These are phyloP conservation scores for Dryadomyces quercivorus DNA, from an alignment of 2,329 filamentous ascomycete species.

Conservation along the genomic window DNA sequence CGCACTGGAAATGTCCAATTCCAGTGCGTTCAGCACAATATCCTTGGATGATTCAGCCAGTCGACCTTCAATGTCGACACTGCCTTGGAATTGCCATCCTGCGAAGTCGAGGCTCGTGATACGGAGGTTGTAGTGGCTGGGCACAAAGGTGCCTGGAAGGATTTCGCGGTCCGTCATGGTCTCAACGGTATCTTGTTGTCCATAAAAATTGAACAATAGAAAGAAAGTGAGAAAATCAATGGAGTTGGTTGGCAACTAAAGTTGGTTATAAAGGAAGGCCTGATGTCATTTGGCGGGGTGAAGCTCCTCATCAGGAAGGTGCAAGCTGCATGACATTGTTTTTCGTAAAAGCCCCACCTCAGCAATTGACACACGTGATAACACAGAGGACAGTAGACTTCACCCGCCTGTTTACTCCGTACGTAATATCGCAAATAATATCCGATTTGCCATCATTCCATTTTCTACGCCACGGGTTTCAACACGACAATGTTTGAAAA, in stretches of 20 bases:
- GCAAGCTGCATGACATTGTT: neutral
- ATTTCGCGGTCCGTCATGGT: constrained; percentile 49
- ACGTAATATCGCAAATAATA: too few species aligned
- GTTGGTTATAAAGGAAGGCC: neutral
- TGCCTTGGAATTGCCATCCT: constrained; percentile 68
- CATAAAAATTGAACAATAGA: neutral
- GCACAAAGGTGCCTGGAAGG: constrained; percentile 57
- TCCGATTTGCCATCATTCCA: too few species aligned
- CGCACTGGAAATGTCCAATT: constrained; percentile 61
- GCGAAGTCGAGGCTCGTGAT: constrained; percentile 71
- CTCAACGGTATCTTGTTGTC: neutral
- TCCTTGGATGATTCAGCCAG: constrained; percentile 61
- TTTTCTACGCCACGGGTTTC: too few species aligned
- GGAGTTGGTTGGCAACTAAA: neutral
- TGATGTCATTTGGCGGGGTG: neutral
- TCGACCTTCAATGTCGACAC: constrained; percentile 62
- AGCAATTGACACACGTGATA: neutral
- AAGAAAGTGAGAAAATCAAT: neutral
- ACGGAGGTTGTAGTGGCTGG: constrained; percentile 73
- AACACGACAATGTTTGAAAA: too few species aligned
- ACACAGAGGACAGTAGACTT: too few species aligned
- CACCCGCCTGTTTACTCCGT: too few species aligned
- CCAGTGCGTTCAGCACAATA: constrained; percentile 73
- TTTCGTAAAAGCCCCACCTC: neutral
- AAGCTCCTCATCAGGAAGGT: neutral